Percentiles rank a stretch among this genome's conserved stretches.
phyloP scores from a whole-genome alignment of 495 filamentous ascomycete genomes.

The Neurospora tetrasperma region DNA sequence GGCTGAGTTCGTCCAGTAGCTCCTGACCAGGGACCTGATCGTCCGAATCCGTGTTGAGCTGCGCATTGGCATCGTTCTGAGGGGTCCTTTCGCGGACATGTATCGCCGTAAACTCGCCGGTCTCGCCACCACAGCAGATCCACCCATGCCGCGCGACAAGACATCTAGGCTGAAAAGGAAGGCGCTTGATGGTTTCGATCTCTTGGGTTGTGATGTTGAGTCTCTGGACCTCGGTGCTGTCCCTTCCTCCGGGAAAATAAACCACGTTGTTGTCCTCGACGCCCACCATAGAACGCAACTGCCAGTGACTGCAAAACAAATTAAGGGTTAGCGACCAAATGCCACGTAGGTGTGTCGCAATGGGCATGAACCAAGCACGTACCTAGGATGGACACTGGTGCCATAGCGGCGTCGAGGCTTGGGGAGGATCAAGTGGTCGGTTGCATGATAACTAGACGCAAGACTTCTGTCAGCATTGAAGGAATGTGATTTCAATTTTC shows the following conservation, averaged over 20 bases:
- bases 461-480: not conserved
- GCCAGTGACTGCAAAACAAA: slow-evolving; percentile 60
- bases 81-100: slow-evolving; percentile 35
- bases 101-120: slow-evolving; percentile 77
- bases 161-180: slow-evolving; percentile 77
- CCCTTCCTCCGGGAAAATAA: slow-evolving; percentile 66
- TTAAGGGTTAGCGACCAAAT: slow-evolving; percentile 1
- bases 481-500: too few species aligned
- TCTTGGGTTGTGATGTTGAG: slow-evolving; percentile 63
- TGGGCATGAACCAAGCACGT: slow-evolving; percentile 24
- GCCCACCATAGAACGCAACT: slow-evolving; percentile 85
- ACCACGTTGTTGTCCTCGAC: slow-evolving; percentile 63
- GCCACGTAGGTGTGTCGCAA: slow-evolving; percentile 10
- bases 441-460: slow-evolving; percentile 29
- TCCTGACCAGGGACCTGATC: slow-evolving; percentile 43
- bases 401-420: slow-evolving; percentile 66
- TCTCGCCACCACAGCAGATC: slow-evolving; percentile 81
- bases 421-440: slow-evolving; percentile 48
- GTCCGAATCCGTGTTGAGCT: slow-evolving; percentile 42
- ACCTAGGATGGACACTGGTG: slow-evolving; percentile 64
- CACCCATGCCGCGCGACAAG: slow-evolving; percentile 75
- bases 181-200: slow-evolving; percentile 61
- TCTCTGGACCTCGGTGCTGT: slow-evolving; percentile 51
- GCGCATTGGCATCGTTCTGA: slow-evolving; percentile 24
- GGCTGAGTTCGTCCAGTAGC: not conserved